Conservation (phyloP, 306 rosid species). For the Lotus japonicus region DNA sequence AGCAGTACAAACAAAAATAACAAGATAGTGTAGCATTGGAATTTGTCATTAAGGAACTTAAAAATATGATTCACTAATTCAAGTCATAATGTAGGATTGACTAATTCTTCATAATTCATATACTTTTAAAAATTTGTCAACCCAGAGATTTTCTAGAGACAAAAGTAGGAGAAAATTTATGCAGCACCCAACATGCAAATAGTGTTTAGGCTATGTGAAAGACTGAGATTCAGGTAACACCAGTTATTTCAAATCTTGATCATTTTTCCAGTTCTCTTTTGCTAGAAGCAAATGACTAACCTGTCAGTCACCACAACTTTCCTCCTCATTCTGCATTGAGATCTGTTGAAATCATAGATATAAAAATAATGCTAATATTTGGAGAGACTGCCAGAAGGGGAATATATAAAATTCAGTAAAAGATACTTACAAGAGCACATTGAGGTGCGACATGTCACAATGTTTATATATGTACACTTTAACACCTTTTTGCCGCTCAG, state of each 20-base stretch:
- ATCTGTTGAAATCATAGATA: conserved; percentile 45
- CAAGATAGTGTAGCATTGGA: neutral
- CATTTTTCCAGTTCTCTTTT: neutral
- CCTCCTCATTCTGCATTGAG: conserved; percentile 57
- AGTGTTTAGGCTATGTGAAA: neutral
- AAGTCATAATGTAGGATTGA: neutral
- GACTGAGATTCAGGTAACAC: neutral
- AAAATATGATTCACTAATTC: too few relatives aligned
- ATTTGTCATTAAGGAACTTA: neutral
- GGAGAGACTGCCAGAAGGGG: conserved; percentile 1
- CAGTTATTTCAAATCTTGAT: conserved; percentile 6
- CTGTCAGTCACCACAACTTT: conserved; percentile 93
- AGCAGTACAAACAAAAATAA: conserved; percentile 5
- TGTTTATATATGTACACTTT: conserved; percentile 76
- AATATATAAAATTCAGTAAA: conserved; percentile 18
- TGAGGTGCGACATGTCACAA: conserved; percentile 89
- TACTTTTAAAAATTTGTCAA: neutral
- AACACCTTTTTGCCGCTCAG: conserved; percentile 62
- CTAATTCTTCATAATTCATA: neutral
- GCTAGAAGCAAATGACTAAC: conserved; percentile 36
- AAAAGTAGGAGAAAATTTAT: neutral
- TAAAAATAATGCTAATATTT: conserved; percentile 6
- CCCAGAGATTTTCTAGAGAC: neutral
- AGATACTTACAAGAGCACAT: conserved; percentile 61
- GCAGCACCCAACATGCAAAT: neutral